Conservation (phyloP, 805 yeast species). For the Ogataea nitratoaversa region DNA sequence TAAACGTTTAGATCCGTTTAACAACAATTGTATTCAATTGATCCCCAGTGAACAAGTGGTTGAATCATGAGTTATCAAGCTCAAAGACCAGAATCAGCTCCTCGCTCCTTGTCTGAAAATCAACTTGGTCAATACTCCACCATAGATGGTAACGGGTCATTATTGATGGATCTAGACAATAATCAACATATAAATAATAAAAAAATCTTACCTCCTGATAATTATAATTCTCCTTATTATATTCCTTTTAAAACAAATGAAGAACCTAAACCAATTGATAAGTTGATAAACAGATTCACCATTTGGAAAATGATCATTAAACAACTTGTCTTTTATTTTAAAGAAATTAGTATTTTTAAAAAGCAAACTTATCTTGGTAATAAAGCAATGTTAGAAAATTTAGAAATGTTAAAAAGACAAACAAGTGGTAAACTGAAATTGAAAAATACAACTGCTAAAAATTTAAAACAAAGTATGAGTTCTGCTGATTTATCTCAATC, state of each 20-base stretch:
- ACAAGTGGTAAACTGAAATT: slow-evolving; percentile 28
- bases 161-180: not conserved
- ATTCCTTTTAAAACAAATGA: slow-evolving; percentile 26
- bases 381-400: slow-evolving; percentile 48
- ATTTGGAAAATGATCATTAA: slow-evolving; percentile 56
- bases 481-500: slow-evolving; percentile 15
- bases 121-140: not conserved
- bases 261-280: slow-evolving; percentile 41
- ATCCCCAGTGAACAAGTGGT: too few relatives aligned
- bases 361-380: slow-evolving; percentile 43
- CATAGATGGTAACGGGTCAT: not conserved
- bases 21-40: too few relatives aligned
- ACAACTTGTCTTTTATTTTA: slow-evolving; percentile 48
- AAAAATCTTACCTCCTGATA: slow-evolving; percentile 28
- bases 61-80: not conserved
- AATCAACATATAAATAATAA: slow-evolving; percentile 15
- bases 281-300: slow-evolving; percentile 48
- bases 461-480: slow-evolving; percentile 20
- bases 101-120: not conserved
- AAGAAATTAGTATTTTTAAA: slow-evolving; percentile 47
- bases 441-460: slow-evolving; percentile 18
- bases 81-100: slow-evolving; percentile 1
- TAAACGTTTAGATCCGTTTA: too few relatives aligned
- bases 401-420: slow-evolving; percentile 27
- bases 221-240: slow-evolving; percentile 33